Percentiles rank a stretch among this genome's conserved stretches.
Evolutionary conservation across 345 rosid species (phyloP).

Genomic region (Lagerstroemia speciosa): DNA sequence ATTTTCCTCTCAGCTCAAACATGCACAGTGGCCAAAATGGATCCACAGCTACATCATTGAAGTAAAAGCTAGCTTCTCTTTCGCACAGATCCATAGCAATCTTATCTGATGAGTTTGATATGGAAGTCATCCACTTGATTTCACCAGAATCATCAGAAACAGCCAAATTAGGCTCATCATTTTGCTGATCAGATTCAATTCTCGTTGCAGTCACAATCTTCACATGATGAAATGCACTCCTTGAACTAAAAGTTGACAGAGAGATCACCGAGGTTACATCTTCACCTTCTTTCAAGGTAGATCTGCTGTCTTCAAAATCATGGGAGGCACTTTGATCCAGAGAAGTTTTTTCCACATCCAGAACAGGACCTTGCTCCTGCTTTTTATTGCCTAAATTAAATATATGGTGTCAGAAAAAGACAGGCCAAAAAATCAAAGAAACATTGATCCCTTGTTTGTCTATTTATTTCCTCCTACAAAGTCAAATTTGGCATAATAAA

Average conservation of each 20-base stretch:
- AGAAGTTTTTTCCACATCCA: constrained; percentile 11
- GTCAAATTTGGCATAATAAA: background rate
- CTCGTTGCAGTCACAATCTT: constrained; percentile 24
- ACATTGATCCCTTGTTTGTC: background rate
- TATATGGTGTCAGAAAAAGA: background rate
- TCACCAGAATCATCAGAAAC: constrained; percentile 23
- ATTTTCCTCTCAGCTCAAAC: constrained; percentile 93
- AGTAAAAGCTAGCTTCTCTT: constrained; percentile 38
- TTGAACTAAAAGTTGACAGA: constrained; percentile 32
- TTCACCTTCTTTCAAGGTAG: constrained; percentile 18
- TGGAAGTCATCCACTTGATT: constrained; percentile 16
- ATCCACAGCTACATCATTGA: constrained; percentile 44
- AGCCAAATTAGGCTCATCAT: constrained; percentile 15
- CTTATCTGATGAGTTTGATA: constrained; percentile 21
- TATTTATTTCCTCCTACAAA: background rate
- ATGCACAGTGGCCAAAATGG: constrained; percentile 83
- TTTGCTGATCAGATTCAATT: constrained; percentile 19
- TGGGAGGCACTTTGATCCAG: background rate
- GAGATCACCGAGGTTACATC: constrained; percentile 15
- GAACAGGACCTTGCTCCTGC: constrained; percentile 27
- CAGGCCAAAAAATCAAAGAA: background rate
- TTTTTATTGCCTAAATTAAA: constrained; percentile 30
- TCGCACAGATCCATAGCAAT: constrained; percentile 15
- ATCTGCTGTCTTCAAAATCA: constrained; percentile 17
- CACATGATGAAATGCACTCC: constrained; percentile 50